Evolutionary conservation across 306 rosid species (phyloP), one percentile per base, ranked within the genome.

Genomic region (Medicago lupulina): DNA sequence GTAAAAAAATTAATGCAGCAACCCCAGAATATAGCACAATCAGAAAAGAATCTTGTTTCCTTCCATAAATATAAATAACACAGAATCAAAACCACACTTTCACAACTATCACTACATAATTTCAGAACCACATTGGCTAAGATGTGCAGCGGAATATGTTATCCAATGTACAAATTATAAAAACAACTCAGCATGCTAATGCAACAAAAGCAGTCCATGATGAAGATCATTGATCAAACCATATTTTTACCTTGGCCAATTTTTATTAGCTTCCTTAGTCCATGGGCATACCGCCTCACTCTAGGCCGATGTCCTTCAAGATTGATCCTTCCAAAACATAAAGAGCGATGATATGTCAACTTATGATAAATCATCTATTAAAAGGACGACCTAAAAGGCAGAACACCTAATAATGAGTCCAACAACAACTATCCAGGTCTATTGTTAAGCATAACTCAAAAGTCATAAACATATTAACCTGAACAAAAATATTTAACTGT

Each of bases 261-360:
- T 87, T 83, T 87, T 78, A 95, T 89, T 66, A 90, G 90, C 83
- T 80, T 92, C 85, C 61, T 90, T 82, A 95, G 84, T 18, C 89
- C 98, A 85, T 81, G 85, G 58, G 98, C 97, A 85, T 90, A 90
- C 75, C 93, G 86, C 85, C 97, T 95, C 76, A 92, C 95, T 89
- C 96, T 89, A 78, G 91, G 97, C 49, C 96, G 93, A 76, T 87
- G 97, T 62, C 92, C 96, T 58, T 90, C 91, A 46, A 95, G 95
- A 88, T 95, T 88, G 87, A 95, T 89, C 97, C 98, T 95, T 84
- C 63, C 80, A 84, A 74, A 78, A 47, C 53, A 87, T 67, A 77
- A 80, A 75, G 65, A 36, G 70, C 21, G 49, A 11, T 55, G 64
- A 59, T 68, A 39, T 36, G 59, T 43, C 53, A 86, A 58, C 69